Evolutionary conservation across 352 stramenopile genomes (phyloP).

Genomic region (Globisporangium alternatum): DNA sequence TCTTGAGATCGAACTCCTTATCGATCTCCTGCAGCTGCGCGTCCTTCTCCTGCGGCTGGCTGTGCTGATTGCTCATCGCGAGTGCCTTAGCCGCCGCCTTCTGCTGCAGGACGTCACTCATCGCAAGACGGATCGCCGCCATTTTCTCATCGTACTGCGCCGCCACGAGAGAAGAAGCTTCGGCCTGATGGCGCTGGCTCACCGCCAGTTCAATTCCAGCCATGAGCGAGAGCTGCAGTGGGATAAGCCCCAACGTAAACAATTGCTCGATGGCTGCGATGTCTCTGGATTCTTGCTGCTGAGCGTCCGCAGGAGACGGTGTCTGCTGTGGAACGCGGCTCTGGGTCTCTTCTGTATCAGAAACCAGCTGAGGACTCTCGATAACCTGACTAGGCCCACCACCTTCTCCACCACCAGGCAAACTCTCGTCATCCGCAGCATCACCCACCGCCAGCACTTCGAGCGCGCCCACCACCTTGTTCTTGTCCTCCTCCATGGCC

Average conservation of each 20-base stretch:
- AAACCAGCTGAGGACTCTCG: not conserved
- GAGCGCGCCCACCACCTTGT: slow-evolving; percentile 24
- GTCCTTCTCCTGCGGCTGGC: slow-evolving; percentile 13
- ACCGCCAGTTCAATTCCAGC: slow-evolving; percentile 56
- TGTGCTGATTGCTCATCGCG: slow-evolving; percentile 19
- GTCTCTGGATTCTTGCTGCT: slow-evolving; percentile 51
- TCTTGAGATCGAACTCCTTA: slow-evolving; percentile 32
- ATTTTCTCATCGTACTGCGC: slow-evolving; percentile 24
- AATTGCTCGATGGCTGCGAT: slow-evolving; percentile 55
- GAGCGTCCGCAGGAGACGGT: not conserved
- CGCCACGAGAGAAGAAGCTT: slow-evolving; percentile 37
- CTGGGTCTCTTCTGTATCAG: not conserved
- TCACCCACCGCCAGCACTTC: slow-evolving; percentile 9
- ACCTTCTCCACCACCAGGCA: not conserved
- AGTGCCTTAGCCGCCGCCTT: slow-evolving; percentile 49
- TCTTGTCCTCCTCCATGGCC: slow-evolving; percentile 31
- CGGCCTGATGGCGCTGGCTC: slow-evolving; percentile 46
- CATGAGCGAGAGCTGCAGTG: slow-evolving; percentile 49
- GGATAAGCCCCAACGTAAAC: slow-evolving; percentile 44
- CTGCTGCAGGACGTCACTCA: slow-evolving; percentile 42
- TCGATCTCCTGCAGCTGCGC: slow-evolving; percentile 36
- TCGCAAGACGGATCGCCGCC: slow-evolving; percentile 22
- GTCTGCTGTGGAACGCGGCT: too few species aligned
- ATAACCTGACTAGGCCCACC: not conserved
- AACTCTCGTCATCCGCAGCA: not conserved